Base-by-base conservation (phyloP, 331 rosid species). In the Malus hybrid region DNA sequence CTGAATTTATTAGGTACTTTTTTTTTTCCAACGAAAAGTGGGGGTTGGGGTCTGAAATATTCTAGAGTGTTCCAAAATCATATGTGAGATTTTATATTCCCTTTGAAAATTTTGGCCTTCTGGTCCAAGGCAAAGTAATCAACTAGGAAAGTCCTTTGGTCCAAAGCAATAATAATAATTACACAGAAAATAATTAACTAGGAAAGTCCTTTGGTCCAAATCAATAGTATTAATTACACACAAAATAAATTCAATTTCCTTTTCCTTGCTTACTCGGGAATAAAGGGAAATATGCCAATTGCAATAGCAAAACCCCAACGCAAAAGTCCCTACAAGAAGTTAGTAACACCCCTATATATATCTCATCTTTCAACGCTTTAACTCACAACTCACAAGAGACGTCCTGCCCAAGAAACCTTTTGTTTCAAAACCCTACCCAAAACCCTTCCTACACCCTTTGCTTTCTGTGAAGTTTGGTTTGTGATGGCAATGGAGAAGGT, bases 401-500 rank as follows among this genome's bases (percentile, higher is more conserved):
- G 14, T 32, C 65, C 52, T 10, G 13, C 75, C 29, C 65, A 71
- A 71, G 65, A 16, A 63, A 33, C 59, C 13, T 42, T 42, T 3
- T 42, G 48, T 42, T 42, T 42, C 48, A 42, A 42, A 42, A 39
- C 62, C 20, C 9, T 46, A 15, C 31, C 73, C 18, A 42, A 48
- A 48, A 69, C 73, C 39, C 60, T 46, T 42, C 34, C 6, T 69
- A 27, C 6, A 69, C 15, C 73, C 18, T 46, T 44, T 46, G 32
- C 65, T 60, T 60, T 24, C 65, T 2, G 12, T 60, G 29, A 27
- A 11, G 27, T 59, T 60, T 10, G 48, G 48, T 22, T 24, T 20
- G 50, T 44, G 50, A 44, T 60, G 33, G 31, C 76, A 32, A 71
- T 71, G 76, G 76, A 71, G 54, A 56, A 71, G 22, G 52, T 71